phyloP scores from a whole-genome alignment of 2,329 filamentous ascomycete species.

The Pseudocercospora musae region DNA sequence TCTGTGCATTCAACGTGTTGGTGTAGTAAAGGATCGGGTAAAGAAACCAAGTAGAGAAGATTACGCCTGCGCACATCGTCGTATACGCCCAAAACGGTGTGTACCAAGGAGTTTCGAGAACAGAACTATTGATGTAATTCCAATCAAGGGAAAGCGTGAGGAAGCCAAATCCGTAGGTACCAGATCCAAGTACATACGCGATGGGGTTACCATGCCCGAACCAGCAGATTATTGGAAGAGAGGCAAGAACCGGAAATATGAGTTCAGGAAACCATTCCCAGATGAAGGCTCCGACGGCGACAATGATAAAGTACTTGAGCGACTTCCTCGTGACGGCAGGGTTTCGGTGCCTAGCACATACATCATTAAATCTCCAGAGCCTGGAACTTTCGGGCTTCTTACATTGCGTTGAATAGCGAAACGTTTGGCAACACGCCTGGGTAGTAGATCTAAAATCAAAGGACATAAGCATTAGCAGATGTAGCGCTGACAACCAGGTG shows the following conservation, averaged over 20 bases:
- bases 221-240: conserved; percentile 33
- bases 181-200: conserved; percentile 33
- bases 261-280: conserved; percentile 36
- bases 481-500: too few species aligned
- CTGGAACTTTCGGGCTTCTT: neutral
- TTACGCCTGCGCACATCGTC: conserved; percentile 62
- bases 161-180: conserved; percentile 33
- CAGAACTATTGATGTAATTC: conserved; percentile 19
- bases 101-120: conserved; percentile 10
- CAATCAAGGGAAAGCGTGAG: conserved; percentile 34
- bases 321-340: conserved; percentile 13
- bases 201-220: conserved; percentile 35
- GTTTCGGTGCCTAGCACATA: conserved; percentile 5
- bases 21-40: conserved; percentile 77
- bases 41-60: conserved; percentile 14
- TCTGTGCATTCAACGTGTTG: conserved; percentile 81
- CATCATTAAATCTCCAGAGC: neutral
- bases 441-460: conserved; percentile 95
- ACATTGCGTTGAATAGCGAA: conserved; percentile 19
- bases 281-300: conserved; percentile 26
- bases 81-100: conserved; percentile 15
- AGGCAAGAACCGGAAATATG: conserved; percentile 31
- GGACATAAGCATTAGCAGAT: too few species aligned
- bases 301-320: conserved; percentile 11
- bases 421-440: conserved; percentile 42